Evolutionary conservation across 192 early-diverging fungal genomes (phyloP).

Genomic region (Piromyces finnis): DNA sequence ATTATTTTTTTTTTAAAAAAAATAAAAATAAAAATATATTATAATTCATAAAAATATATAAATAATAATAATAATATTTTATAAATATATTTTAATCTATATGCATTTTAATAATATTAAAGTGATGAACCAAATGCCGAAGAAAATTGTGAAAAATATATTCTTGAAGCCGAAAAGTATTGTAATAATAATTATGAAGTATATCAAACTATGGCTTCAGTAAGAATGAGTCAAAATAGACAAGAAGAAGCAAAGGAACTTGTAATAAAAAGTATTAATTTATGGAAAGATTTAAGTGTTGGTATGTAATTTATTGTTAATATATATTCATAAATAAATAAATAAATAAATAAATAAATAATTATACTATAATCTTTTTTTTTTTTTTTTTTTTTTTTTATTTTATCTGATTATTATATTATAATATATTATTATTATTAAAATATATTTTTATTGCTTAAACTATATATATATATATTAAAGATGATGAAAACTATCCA

Average conservation of each 20-base stretch:
- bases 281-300: neutral
- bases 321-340: no score
- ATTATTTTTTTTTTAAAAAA: no score
- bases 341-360: neutral
- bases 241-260: constrained; percentile 57
- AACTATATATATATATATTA: constrained; percentile 1
- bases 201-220: constrained; percentile 74
- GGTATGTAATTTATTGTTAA: neutral
- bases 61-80: no score
- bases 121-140: constrained; percentile 81
- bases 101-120: neutral
- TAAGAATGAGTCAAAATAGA: constrained; percentile 67
- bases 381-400: no score
- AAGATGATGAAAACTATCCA: constrained; percentile 39
- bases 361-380: neutral
- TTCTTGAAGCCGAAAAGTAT: constrained; percentile 42
- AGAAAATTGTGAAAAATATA: constrained; percentile 54
- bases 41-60: no score
- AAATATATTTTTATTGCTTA: neutral
- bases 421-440: neutral
- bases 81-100: no score
- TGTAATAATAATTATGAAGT: constrained; percentile 66
- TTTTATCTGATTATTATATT: no score
- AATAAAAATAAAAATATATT: no score
- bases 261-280: constrained; percentile 36